These are phyloP conservation scores for Polychaeton citri DNA, from an alignment of 2,329 filamentous ascomycete genomes.

Conservation along the genomic window DNA sequence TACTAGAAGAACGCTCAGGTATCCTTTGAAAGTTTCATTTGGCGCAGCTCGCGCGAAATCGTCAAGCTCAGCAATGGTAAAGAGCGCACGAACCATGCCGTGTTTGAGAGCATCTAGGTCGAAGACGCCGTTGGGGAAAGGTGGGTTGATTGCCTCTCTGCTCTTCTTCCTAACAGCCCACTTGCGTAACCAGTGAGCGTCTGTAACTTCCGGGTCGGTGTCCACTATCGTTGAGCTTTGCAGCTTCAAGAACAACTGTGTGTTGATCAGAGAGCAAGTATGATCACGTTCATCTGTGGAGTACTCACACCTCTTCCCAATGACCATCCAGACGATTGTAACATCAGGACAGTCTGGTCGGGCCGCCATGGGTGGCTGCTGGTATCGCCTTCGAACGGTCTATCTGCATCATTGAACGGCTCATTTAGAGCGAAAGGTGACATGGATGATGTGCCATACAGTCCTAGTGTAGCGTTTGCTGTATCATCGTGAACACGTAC, in stretches of 20 bases:
- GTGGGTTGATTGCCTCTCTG: constrained; percentile 37
- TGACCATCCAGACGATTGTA: constrained; percentile 19
- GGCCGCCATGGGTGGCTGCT: constrained; percentile 12
- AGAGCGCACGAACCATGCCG: constrained; percentile 23
- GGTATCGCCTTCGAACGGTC: not conserved
- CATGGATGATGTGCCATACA: constrained; percentile 39
- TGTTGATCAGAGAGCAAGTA: no score
- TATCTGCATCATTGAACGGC: constrained; percentile 1
- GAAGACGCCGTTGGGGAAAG: constrained; percentile 28
- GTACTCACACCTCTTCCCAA: constrained; percentile 18
- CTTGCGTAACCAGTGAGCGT: constrained; percentile 40
- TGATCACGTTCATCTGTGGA: no score
- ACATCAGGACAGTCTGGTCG: constrained; percentile 18
- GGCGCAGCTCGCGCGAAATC: constrained; percentile 24
- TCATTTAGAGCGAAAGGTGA: constrained; percentile 9
- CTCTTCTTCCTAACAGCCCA: constrained; percentile 35
- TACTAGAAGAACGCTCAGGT: constrained; percentile 31
- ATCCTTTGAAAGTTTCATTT: constrained; percentile 28
- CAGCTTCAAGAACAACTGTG: constrained; percentile 21
- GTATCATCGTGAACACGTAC: constrained; percentile 47
- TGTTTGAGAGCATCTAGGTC: constrained; percentile 10
- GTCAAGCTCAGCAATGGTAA: constrained; percentile 32
- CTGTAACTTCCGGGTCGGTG: constrained; percentile 40
- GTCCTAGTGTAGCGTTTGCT: constrained; percentile 36
- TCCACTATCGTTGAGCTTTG: constrained; percentile 37